Evolutionary conservation across 257 asterid genomes (phyloP).

Genomic region (Capsicum baccatum): DNA sequence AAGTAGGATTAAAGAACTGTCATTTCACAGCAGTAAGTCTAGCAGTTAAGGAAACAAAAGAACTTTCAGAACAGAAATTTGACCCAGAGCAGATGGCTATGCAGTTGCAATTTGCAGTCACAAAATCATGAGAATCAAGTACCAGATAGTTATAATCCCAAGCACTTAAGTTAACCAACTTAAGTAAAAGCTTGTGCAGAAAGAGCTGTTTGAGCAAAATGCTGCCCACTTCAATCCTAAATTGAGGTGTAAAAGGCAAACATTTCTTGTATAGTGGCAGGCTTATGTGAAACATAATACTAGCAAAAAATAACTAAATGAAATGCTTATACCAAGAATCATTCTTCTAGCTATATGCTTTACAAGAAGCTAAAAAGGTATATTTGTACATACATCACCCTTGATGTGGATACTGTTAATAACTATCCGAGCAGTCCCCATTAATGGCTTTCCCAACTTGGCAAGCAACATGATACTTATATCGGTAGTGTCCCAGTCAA

Average conservation of each 20-base stretch:
- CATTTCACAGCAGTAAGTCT: slow-evolving; percentile 9
- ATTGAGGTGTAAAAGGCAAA: background rate
- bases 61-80: background rate
- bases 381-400: slow-evolving; percentile 83
- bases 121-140: background rate
- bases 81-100: slow-evolving; percentile 19
- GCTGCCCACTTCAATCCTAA: background rate
- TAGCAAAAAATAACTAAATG: slow-evolving; percentile 17
- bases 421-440: slow-evolving; percentile 94
- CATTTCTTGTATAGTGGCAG: background rate
- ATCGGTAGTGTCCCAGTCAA: slow-evolving; percentile 91
- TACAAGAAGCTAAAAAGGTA: slow-evolving; percentile 5
- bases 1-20: slow-evolving; percentile 26
- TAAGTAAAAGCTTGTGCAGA: background rate
- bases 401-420: slow-evolving; percentile 90
- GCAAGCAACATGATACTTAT: slow-evolving; percentile 80
- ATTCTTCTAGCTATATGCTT: slow-evolving; percentile 1
- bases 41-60: background rate
- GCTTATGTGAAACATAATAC: background rate
- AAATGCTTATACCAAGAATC: background rate
- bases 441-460: slow-evolving; percentile 83
- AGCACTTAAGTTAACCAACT: background rate
- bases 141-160: slow-evolving; percentile 4
- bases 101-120: slow-evolving; percentile 13
- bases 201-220: background rate